These are phyloP conservation scores for Pleurotus ostreatus DNA, from an alignment of 768 basidiomycete genomes.

Conservation along the genomic window DNA sequence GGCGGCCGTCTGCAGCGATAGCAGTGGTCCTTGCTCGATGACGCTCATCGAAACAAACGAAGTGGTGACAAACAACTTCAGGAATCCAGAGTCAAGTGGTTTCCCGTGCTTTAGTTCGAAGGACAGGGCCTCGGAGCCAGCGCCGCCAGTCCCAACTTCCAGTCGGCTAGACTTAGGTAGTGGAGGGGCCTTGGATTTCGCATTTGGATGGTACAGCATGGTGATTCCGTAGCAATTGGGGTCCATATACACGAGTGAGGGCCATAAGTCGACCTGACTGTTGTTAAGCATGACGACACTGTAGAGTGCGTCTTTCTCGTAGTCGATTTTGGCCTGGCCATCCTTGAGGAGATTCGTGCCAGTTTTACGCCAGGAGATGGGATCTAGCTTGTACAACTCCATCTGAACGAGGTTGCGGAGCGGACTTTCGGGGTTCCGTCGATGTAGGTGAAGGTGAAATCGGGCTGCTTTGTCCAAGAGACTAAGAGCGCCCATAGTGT, in stretches of 20 bases:
- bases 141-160: constrained; percentile 37
- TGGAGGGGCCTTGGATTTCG: constrained; percentile 31
- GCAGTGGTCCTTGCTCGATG: constrained; percentile 38
- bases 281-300: constrained; percentile 45
- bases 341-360: constrained; percentile 44
- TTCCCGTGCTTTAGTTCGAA: constrained; percentile 34
- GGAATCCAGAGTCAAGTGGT: constrained; percentile 41
- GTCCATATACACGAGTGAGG: constrained; percentile 61
- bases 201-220: constrained; percentile 50
- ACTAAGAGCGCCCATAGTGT: constrained; percentile 25
- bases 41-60: constrained; percentile 42
- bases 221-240: constrained; percentile 49
- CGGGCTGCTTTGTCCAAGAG: constrained; percentile 54
- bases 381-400: constrained; percentile 49
- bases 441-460: constrained; percentile 55
- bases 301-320: constrained; percentile 40
- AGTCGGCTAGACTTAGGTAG: constrained; percentile 35
- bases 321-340: constrained; percentile 44
- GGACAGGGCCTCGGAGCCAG: constrained; percentile 43
- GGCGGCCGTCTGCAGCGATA: neutral
- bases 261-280: constrained; percentile 53
- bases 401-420: constrained; percentile 44
- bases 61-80: constrained; percentile 58
- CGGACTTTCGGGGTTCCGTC: constrained; percentile 43
- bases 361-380: constrained; percentile 34